Evolutionary conservation across 179 eudicot genomes (phyloP), one percentile per base, ranked within the genome.

Genomic region (Spergularia azorica): DNA sequence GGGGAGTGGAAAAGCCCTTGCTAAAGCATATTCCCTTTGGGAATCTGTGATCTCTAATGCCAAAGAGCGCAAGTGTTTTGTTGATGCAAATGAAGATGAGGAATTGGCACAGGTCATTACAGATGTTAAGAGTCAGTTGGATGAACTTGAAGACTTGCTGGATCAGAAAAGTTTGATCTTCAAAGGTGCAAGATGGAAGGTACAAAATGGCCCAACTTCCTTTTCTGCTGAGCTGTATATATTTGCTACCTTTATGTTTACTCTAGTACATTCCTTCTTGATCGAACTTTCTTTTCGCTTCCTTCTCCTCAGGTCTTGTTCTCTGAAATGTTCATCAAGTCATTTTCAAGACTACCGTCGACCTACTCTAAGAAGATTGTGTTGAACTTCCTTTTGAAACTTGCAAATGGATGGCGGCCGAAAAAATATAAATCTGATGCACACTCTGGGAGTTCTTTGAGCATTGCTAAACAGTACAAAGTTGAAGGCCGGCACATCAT

Each of bases 401-500:
- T 92, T 20, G 88, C 93, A 51, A 82, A 79, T 83, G 95, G 97
- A 1, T 92, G 97, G 97, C 86, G 92, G 39, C 97, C 95, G 2
- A 88, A 80, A 79, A 85, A 72, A 54, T 63, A 66, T 64, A 88
- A 64, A 68, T 79, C 85, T 72, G 92, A 90, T 60, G 77, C 75
- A 6, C 69, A 59, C 54, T 87, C 83, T 63, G 83, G 82, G 75
- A 84, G 77, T 72, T 84, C 87, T 12, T 66, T 86, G n/a, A 83
- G 79, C 4, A 82, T 87, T 41, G 77, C 84, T 0, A 89, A 89
- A 77, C 86, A 86, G 62, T 90, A 85, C 73, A 85, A 82, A 77
- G 92, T 88, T 76, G 95, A 82, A 68, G 84, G 84, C 10, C 84
- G 79, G 15, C 89, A 80, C 66, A 65, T 92, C 73, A 81, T 90